Evolutionary conservation across 768 basidiomycete species (phyloP).

Genomic region (Phaeolepiota aurea): DNA sequence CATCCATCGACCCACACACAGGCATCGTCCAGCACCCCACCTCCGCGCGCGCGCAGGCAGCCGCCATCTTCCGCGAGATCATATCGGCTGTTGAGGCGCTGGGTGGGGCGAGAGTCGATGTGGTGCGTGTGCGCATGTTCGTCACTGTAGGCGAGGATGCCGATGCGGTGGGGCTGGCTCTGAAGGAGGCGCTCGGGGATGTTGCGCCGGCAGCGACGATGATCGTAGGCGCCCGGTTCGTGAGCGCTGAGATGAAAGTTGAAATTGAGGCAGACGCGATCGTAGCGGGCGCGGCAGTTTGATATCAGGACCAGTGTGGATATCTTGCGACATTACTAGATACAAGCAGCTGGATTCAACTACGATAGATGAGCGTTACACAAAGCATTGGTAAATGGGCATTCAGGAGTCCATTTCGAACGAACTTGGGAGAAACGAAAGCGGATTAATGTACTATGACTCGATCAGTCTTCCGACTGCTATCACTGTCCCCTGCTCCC

Average conservation of each 20-base stretch:
- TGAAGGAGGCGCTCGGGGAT: constrained; percentile 35
- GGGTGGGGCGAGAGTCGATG: constrained; percentile 33
- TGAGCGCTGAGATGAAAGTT: constrained; percentile 38
- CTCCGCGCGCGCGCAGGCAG: constrained; percentile 38
- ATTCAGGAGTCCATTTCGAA: constrained; percentile 1
- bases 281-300: constrained; percentile 16
- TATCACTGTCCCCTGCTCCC: constrained; percentile 29
- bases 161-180: constrained; percentile 24
- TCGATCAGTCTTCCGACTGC: constrained; percentile 13
- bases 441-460: constrained; percentile 17
- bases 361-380: not conserved
- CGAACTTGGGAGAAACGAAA: not conserved
- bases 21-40: constrained; percentile 30
- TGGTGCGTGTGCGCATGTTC: constrained; percentile 42
- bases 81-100: constrained; percentile 30
- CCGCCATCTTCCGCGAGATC: constrained; percentile 36
- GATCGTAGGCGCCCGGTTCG: constrained; percentile 40
- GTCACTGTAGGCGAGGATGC: constrained; percentile 32
- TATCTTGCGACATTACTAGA: too few relatives aligned
- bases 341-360: not conserved
- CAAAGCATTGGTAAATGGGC: not conserved
- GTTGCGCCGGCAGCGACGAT: constrained; percentile 43
- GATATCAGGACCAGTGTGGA: too few relatives aligned
- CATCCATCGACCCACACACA: constrained; percentile 32
- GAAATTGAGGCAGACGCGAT: constrained; percentile 50